Percentiles rank a stretch among this genome's conserved stretches.
phyloP scores from a whole-genome alignment of 2,329 filamentous ascomycete species.

The Monilinia aucupariae region DNA sequence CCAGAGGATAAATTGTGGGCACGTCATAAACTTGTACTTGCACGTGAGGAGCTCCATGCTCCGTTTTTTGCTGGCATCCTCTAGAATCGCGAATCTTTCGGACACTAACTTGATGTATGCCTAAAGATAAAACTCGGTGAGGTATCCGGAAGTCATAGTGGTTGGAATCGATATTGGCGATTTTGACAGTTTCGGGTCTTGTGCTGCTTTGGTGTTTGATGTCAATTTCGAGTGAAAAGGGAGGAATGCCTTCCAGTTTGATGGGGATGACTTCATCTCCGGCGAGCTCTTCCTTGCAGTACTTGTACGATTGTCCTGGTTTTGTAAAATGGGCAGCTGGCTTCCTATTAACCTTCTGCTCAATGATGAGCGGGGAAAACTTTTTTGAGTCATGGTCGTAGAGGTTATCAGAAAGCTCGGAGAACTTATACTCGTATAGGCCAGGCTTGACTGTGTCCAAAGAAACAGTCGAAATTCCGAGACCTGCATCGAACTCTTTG shows the following conservation, averaged over 20 bases:
- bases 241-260: slow-evolving; percentile 72
- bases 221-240: slow-evolving; percentile 86
- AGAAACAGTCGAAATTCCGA: slow-evolving; percentile 69
- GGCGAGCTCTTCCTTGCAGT: slow-evolving; percentile 78
- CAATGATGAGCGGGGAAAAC: slow-evolving; percentile 62
- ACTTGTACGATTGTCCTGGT: slow-evolving; percentile 90
- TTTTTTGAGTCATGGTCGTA: slow-evolving; percentile 69
- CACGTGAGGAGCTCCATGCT: slow-evolving; percentile 67
- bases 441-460: slow-evolving; percentile 85
- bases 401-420: slow-evolving; percentile 73
- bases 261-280: slow-evolving; percentile 86
- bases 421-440: slow-evolving; percentile 79
- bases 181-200: slow-evolving; percentile 72
- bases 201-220: slow-evolving; percentile 84
- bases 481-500: slow-evolving; percentile 70
- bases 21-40: slow-evolving; percentile 91
- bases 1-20: slow-evolving; percentile 81
- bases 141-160: slow-evolving; percentile 79
- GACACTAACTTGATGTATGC: slow-evolving; percentile 84
- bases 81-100: slow-evolving; percentile 82
- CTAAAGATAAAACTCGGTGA: slow-evolving; percentile 75
- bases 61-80: slow-evolving; percentile 76
- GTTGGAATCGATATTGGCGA: slow-evolving; percentile 71
- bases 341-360: slow-evolving; percentile 78
- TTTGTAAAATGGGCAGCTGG: slow-evolving; percentile 77